Evolutionary conservation across 2,329 filamentous ascomycete genomes (phyloP), one percentile per base, ranked within the genome.

Genomic region (Penicillium brasilianum): DNA sequence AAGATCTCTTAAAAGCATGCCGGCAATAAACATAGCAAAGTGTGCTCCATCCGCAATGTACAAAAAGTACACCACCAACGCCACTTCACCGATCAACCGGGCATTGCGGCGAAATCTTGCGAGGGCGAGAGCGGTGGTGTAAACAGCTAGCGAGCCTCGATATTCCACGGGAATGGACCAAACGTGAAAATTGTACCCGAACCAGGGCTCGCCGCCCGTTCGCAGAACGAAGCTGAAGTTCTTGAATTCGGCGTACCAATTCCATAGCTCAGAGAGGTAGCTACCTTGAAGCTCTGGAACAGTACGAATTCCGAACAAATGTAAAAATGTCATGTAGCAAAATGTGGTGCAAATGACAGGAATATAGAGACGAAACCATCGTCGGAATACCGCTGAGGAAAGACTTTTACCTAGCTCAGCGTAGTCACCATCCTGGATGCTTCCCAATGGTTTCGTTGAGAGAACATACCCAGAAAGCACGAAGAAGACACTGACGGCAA

Each of bases 221-320:
- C 84, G 83, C 76, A 86, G 90, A 41, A 89, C 72, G 71, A 88
- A 90, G 74, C 84, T 90, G 76, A 88, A 90, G 72, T 89, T 89
- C 71, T 90, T 90, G 71, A 85, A 79, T 71, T 90, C 85, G 61
- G 70, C 71, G 57, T 82, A 81, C 79, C 79, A 81, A 39, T 75
- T 78, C 78, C 82, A 84, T 1, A 86, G 62, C 66, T 88, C 85
- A 66, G 89, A 85, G 75, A 37, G 36, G 13, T 37, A 37, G 36
- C 36, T 37, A 4, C 36, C 36, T 16, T 37, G 36, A 16, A 37
- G 36, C 13, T 37, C 36, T 37, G 36, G 36, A 5, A 37, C 7
- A 3, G 36, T 6, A 16, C 36, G 36, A 16, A 37, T 16, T 37
- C 36, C 13, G 36, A 37, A 37, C 13, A 37, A 16, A 37, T 37